Conservation (phyloP, 2,329 filamentous ascomycete genomes). For the Colletotrichum tanaceti region DNA sequence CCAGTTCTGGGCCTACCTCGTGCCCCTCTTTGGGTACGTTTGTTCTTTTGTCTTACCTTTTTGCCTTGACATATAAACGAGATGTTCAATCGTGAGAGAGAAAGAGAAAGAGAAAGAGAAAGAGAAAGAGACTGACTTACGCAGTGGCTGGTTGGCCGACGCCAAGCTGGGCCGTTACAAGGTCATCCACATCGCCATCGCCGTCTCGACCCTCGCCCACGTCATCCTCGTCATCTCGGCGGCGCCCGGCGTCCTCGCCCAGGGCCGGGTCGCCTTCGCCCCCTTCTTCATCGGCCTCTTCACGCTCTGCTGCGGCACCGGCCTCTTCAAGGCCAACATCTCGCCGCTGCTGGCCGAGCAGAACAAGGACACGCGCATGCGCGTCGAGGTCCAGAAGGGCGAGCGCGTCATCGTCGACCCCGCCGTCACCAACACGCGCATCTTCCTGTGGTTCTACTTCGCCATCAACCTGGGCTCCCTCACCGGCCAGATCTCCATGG, state of each 20-base stretch:
- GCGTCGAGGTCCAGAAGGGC: constrained; percentile 67
- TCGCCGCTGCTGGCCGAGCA: constrained; percentile 79
- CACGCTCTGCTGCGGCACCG: constrained; percentile 71
- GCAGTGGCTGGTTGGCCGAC: constrained; percentile 70
- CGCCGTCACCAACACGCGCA: constrained; percentile 73
- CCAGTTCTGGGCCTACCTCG: constrained; percentile 71
- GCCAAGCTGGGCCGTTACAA: constrained; percentile 78
- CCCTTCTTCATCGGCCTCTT: constrained; percentile 76
- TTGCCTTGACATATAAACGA: too few species aligned
- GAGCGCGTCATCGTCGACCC: constrained; percentile 79
- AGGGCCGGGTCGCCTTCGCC: constrained; percentile 67
- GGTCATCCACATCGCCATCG: constrained; percentile 76
- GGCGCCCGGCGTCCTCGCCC: constrained; percentile 70
- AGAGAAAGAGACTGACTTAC: neutral
- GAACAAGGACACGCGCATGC: constrained; percentile 68
- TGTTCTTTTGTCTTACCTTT: constrained; percentile 9
- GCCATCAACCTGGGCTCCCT: constrained; percentile 75
- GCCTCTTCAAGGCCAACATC: constrained; percentile 86
- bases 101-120: too few species aligned
- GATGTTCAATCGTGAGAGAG: too few species aligned
- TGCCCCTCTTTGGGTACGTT: constrained; percentile 66
- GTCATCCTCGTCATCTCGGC: constrained; percentile 74
- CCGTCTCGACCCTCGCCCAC: constrained; percentile 74
- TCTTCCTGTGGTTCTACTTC: constrained; percentile 72
- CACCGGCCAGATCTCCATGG: constrained; percentile 71